These are phyloP conservation scores for Polytrichum commune DNA, from an alignment of 225 moss, liverwort and hornwort species.

Conservation along the genomic window DNA sequence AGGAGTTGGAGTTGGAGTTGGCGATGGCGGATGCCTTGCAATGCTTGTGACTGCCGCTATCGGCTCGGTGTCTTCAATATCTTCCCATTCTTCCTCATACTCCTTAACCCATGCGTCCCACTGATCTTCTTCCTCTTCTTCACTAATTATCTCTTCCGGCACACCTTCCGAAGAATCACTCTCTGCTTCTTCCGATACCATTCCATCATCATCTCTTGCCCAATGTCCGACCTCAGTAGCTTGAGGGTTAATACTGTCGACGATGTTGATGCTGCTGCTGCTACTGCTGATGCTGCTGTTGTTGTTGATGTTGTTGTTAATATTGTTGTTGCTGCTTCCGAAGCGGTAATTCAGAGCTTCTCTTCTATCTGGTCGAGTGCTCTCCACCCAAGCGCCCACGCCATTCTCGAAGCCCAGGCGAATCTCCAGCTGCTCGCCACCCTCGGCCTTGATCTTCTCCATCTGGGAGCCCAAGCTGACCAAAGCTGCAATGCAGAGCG, in stretches of 20 bases:
- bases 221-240: not conserved
- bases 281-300: conserved; percentile 7
- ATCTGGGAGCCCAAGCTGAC: conserved; percentile 71
- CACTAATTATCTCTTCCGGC: not conserved
- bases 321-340: conserved; percentile 12
- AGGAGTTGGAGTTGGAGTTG: not conserved
- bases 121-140: conserved; percentile 39
- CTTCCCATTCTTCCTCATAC: conserved; percentile 46
- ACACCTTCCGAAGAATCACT: not conserved
- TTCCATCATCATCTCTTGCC: not conserved
- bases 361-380: conserved; percentile 12
- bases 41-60: too few species aligned
- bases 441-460: conserved; percentile 62
- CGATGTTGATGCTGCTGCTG: conserved; percentile 3
- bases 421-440: conserved; percentile 35
- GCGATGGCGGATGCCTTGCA: not conserved
- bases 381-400: conserved; percentile 34
- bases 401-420: conserved; percentile 33
- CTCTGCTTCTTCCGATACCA: not conserved
- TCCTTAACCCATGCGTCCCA: conserved; percentile 57
- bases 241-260: conserved; percentile 14
- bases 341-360: conserved; percentile 21
- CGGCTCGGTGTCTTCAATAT: conserved; percentile 5
- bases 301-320: conserved; percentile 14
- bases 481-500: conserved; percentile 74